Conservation (phyloP, 768 basidiomycete genomes). For the Udeniomyces megalosporus region DNA sequence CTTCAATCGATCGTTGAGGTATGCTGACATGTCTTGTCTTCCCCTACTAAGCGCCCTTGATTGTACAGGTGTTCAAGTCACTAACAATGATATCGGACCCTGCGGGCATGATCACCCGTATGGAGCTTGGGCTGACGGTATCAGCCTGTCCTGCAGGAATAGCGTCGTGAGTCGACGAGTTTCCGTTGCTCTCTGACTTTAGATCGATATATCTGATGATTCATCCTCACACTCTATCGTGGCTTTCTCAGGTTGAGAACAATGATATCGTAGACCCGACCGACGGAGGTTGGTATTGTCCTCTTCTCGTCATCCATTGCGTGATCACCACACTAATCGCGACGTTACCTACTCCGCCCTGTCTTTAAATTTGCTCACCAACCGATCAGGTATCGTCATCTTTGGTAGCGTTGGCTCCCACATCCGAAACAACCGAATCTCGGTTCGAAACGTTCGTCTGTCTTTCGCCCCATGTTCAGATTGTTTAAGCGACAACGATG, state of each 20-base stretch:
- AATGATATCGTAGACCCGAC: conserved; percentile 59
- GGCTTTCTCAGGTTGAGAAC: conserved; percentile 46
- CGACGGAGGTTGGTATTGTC: too few relatives aligned
- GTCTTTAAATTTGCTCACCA: too few relatives aligned
- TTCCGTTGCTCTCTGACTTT: too few relatives aligned
- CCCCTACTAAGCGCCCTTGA: conserved; percentile 20
- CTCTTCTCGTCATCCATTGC: too few relatives aligned
- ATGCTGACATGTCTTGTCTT: too few relatives aligned
- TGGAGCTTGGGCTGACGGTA: conserved; percentile 67
- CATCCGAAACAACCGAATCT: conserved; percentile 62
- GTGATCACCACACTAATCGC: too few relatives aligned
- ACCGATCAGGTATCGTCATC: conserved; percentile 56
- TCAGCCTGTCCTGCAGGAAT: conserved; percentile 43
- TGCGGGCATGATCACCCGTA: conserved; percentile 30
- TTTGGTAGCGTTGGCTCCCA: conserved; percentile 59
- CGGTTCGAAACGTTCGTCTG: conserved; percentile 40
- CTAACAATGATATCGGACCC: conserved; percentile 59
- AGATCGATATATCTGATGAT: too few relatives aligned
- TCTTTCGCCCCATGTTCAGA: conserved; percentile 40
- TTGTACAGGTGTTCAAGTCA: conserved; percentile 32
- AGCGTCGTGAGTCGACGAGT: too few relatives aligned
- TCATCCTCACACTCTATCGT: too few relatives aligned
- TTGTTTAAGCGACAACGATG: too few relatives aligned
- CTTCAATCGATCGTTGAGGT: not conserved
- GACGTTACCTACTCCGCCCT: too few relatives aligned